Evolutionary conservation across 2,329 filamentous ascomycete genomes (phyloP), one percentile per base, ranked within the genome.

Genomic region (Helotiales sp.): DNA sequence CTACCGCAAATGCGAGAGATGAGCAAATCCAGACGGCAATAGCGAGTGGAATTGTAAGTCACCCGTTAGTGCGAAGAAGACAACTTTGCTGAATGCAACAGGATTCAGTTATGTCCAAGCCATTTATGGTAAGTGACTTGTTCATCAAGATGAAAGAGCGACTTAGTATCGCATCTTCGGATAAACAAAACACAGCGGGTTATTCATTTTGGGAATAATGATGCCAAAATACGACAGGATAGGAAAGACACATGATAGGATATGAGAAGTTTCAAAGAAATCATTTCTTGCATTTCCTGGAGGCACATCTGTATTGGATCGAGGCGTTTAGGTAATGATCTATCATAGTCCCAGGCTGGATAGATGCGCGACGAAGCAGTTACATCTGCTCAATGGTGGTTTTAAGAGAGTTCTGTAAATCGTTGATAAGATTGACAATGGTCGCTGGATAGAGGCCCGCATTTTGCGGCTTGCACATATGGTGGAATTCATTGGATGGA

Each of bases 1-100:
- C 73, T 28, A 76, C 74, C 10, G 75, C 75, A 20, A 76, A 77
- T 70, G 75, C 72, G 3, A 58, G 75, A 20, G 68, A 71, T 6
- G 75, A 76, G 68, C 74, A 77, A 65, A 67, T 74, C 13, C 24
- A 61, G 10, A 68, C 60, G n/a, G 74, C 73, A 5, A 63, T 74
- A 28, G 70, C 67, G 37, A 71, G 69, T 72, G 66, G 75, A 55
- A 69, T 71, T 30, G 69, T 70, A 52, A 65, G 68, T 65, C 3
- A 17, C 6, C 8, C 8, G 5, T n/a, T n/a, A 43, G 40, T 17
- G 5, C 8, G 3, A n/a, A 5, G 40, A n/a, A 43, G 1, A n/a
- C 3, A 15, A 4, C n/a, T 30, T 28, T n/a, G 34, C 57, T 61
- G n/a, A 65, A 20, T 6, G 22, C 32, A 1, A 28, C 37, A 68